Evolutionary conservation across 768 basidiomycete genomes (phyloP), one percentile per base, ranked within the genome.

Genomic region (Hygrophoropsis aurantiaca): DNA sequence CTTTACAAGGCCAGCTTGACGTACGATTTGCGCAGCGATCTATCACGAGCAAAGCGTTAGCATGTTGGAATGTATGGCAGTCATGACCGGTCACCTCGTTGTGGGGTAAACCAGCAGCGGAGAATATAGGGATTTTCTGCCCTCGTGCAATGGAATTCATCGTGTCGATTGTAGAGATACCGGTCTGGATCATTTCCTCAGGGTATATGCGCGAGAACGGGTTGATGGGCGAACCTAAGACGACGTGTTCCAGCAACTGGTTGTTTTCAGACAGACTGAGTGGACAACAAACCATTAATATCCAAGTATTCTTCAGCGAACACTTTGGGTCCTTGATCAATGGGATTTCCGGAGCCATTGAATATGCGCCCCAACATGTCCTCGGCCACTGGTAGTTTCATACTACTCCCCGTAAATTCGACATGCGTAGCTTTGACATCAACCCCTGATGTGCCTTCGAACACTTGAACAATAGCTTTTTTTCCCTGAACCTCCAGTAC

Each of bases 161-260:
- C 35, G 82, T 83, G 66, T 95, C 93, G 62, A 95, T 94, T 20
- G 97, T 99, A 36, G 97, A 99, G 61, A 98, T 98, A 71, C 97
- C 97, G 27, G 97, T 99, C 70, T 99, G 97, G 54, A 99, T 98
- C 97, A 99, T 99, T 73, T 99, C 97, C 71, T 98, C 97, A 50
- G 97, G 97, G 74, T 99, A 98, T 74, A 97, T 98, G 66, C 97
- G 94, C 52, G 90, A 91, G 69, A 85, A 95, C 18, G 93, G 93
- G 68, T 95, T 99, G 73, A 98, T 99, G 36, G 97, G 97, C 4
- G 93, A 95, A 51, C 94, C 94, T 95, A 54, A 36, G 6, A 55
- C 44, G 34, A 43, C 53, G 53, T 54, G 46, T 49, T 60, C 52
- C 51, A 54, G 41, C 26, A 49, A 23, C 19, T 23, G 36, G 5